Conservation (phyloP, 306 rosid genomes). For the Dalbergia cochinchinensis region DNA sequence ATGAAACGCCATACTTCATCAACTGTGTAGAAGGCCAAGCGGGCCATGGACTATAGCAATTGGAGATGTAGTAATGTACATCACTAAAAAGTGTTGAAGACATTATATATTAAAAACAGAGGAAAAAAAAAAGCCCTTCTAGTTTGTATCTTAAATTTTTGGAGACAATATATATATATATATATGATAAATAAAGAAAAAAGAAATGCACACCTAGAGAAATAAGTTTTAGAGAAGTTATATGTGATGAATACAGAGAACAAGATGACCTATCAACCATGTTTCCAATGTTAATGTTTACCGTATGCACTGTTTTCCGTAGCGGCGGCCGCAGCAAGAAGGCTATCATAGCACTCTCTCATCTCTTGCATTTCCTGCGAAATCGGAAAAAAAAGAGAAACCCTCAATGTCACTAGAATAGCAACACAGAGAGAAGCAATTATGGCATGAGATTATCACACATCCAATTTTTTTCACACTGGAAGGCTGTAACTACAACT, state of each 20-base stretch:
- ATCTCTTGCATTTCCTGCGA: conserved; percentile 85
- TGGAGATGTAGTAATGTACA: conserved; percentile 13
- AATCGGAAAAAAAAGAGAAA: conserved; percentile 21
- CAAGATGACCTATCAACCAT: conserved; percentile 13
- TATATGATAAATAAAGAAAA: conserved; percentile 8
- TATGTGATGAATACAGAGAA: conserved; percentile 11
- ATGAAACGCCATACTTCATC: conserved; percentile 28
- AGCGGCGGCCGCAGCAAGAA: conserved; percentile 93
- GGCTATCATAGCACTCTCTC: conserved; percentile 84
- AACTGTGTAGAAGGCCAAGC: conserved; percentile 14
- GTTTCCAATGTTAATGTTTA: conserved; percentile 40
- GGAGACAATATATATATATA: conserved; percentile 7
- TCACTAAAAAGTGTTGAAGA: conserved; percentile 21
- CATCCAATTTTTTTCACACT: conserved; percentile 11
- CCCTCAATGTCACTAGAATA: conserved; percentile 20
- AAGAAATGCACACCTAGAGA: not conserved
- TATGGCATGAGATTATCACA: not conserved
- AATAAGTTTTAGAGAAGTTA: not conserved
- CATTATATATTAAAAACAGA: conserved; percentile 4
- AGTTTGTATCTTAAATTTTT: not conserved
- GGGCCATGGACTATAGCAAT: not conserved
- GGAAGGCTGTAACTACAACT: not conserved
- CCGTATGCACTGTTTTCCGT: conserved; percentile 87
- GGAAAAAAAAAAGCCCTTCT: not conserved
- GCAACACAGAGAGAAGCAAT: conserved; percentile 9